Evolutionary conservation across 176 grass and related monocot genomes (phyloP).

Genomic region (Hordeum marinum): DNA sequence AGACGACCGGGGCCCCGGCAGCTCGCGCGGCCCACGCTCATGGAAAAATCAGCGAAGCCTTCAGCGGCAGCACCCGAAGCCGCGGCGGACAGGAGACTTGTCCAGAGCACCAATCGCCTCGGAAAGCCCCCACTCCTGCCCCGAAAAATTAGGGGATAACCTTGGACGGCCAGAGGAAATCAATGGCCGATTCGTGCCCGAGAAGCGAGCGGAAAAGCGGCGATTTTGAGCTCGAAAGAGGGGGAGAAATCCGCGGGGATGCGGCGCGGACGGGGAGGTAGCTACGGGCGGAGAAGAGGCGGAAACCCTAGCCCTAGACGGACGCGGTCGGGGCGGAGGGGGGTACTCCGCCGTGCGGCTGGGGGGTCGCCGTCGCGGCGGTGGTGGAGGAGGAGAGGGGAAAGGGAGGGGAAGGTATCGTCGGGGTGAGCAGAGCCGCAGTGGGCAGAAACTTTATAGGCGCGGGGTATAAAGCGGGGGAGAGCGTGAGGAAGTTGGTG

Average conservation of each 20-base stretch:
- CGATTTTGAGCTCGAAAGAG: background rate
- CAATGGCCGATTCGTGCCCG: background rate
- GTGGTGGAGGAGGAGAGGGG: conserved; percentile 23
- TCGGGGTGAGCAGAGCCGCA: conserved; percentile 24
- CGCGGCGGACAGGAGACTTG: background rate
- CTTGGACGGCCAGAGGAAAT: background rate
- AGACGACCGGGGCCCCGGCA: background rate
- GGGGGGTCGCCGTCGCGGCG: conserved; percentile 23
- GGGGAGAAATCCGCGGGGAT: background rate
- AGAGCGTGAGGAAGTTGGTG: conserved; percentile 19
- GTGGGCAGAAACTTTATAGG: conserved; percentile 49
- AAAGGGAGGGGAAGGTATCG: conserved; percentile 21
- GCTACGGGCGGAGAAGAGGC: background rate
- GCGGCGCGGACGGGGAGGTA: background rate
- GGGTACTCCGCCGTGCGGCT: background rate
- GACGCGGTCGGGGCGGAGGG: background rate
- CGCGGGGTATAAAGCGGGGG: conserved; percentile 5
- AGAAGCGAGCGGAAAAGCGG: background rate
- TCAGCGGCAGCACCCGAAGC: background rate
- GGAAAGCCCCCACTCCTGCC: background rate
- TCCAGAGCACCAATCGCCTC: background rate
- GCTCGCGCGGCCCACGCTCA: background rate
- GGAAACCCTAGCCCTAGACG: conserved; percentile 21
- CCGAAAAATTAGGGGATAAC: background rate
- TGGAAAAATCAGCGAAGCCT: background rate